These are phyloP conservation scores for Ophiognomonia clavigignenti-juglandacearum DNA, from an alignment of 2,329 filamentous ascomycete genomes.

Conservation along the genomic window DNA sequence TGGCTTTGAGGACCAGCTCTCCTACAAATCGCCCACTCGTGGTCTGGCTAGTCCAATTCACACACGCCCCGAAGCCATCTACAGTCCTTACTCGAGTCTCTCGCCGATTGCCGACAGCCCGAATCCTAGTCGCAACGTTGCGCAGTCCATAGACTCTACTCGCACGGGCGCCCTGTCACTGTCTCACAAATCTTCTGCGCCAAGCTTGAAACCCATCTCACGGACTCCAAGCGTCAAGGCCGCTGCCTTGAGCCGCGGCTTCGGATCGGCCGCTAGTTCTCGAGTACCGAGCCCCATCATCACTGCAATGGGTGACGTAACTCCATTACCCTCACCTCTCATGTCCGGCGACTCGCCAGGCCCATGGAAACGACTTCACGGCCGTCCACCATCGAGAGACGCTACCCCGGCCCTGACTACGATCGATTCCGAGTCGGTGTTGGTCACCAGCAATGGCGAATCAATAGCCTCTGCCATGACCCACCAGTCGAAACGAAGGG, in stretches of 20 bases:
- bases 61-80: constrained; percentile 17
- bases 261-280: constrained; percentile 59
- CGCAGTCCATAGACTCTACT: constrained; percentile 15
- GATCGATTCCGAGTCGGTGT: constrained; percentile 38
- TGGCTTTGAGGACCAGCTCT: constrained; percentile 11
- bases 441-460: constrained; percentile 48
- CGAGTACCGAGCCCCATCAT: constrained; percentile 69
- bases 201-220: constrained; percentile 47
- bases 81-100: constrained; percentile 17
- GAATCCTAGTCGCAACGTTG: constrained; percentile 11
- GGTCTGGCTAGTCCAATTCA: constrained; percentile 12
- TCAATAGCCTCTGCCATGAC: constrained; percentile 45
- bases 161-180: constrained; percentile 24
- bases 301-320: constrained; percentile 71
- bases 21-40: constrained; percentile 12
- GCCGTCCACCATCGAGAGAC: constrained; percentile 45
- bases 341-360: constrained; percentile 61
- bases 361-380: constrained; percentile 55
- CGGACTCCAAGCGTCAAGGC: constrained; percentile 59
- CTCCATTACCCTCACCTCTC: constrained; percentile 72
- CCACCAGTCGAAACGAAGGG: constrained; percentile 52
- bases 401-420: constrained; percentile 27
- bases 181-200: constrained; percentile 36
- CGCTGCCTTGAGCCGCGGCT: constrained; percentile 40
- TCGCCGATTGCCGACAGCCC: constrained; percentile 16